These are phyloP conservation scores for Septoria petroselini DNA, from an alignment of 2,329 filamentous ascomycete species.

Conservation along the genomic window DNA sequence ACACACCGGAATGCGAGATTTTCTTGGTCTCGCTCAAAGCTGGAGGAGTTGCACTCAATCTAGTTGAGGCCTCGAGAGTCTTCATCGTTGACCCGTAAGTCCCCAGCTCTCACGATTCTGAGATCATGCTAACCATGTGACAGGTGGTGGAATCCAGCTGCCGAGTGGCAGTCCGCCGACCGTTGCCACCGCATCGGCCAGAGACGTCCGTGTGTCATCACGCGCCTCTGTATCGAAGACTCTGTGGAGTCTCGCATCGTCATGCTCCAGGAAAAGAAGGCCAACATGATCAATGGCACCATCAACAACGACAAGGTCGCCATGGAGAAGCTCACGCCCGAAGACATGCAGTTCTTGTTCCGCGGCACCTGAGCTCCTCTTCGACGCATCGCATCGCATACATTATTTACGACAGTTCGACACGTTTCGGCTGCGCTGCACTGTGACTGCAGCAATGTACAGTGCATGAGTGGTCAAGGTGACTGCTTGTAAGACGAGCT, in stretches of 20 bases:
- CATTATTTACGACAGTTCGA: background rate
- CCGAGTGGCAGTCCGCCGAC: slow-evolving; percentile 97
- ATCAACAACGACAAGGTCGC: slow-evolving; percentile 90
- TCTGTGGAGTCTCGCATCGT: slow-evolving; percentile 96
- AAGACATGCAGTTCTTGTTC: slow-evolving; percentile 97
- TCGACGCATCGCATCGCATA: background rate
- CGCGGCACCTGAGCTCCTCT: slow-evolving; percentile 57
- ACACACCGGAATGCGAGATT: slow-evolving; percentile 86
- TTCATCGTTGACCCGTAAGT: slow-evolving; percentile 90
- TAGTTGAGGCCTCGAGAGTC: slow-evolving; percentile 90
- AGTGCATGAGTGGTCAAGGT: too few species aligned
- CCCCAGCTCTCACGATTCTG: background rate
- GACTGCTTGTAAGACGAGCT: too few species aligned
- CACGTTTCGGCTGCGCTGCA: background rate
- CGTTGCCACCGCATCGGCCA: slow-evolving; percentile 86
- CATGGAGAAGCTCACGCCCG: slow-evolving; percentile 83
- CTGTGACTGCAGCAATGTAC: background rate
- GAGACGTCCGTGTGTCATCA: slow-evolving; percentile 88
- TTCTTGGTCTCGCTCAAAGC: slow-evolving; percentile 96
- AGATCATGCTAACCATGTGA: slow-evolving; percentile 11
- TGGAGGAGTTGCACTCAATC: slow-evolving; percentile 88
- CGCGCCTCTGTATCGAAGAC: slow-evolving; percentile 91
- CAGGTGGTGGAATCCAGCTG: slow-evolving; percentile 97
- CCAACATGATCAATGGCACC: slow-evolving; percentile 94
- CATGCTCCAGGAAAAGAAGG: slow-evolving; percentile 95